Percentiles rank a stretch among this genome's conserved stretches.
These are phyloP conservation scores for Wallacemonas collosoma DNA, from an alignment of 208 protist species.

Conservation along the genomic window DNA sequence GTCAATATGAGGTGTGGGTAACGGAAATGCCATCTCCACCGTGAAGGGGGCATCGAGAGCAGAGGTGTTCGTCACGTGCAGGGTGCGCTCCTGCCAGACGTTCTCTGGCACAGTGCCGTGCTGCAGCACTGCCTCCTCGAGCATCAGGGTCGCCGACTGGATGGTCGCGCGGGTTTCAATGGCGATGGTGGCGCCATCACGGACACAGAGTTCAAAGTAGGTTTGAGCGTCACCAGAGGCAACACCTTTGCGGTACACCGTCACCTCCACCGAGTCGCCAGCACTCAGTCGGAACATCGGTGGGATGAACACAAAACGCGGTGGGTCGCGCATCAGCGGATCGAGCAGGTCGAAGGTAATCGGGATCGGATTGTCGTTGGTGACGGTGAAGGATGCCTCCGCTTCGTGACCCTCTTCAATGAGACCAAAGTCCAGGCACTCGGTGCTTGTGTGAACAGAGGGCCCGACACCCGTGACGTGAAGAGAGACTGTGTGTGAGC, in stretches of 20 bases:
- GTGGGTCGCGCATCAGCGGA: constrained; percentile 74
- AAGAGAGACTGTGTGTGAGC: constrained; percentile 42
- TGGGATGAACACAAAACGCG: constrained; percentile 85
- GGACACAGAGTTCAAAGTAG: constrained; percentile 88
- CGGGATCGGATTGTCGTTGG: constrained; percentile 85
- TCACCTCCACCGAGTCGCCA: constrained; percentile 83
- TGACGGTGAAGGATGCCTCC: constrained; percentile 83
- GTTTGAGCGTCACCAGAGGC: constrained; percentile 78
- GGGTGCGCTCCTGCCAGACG: constrained; percentile 60
- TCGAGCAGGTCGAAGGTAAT: constrained; percentile 78
- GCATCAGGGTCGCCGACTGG: constrained; percentile 61
- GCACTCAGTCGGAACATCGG: constrained; percentile 67
- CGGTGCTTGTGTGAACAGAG: constrained; percentile 73
- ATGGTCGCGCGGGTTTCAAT: constrained; percentile 88
- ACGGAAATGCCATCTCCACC: constrained; percentile 37
- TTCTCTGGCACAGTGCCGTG: constrained; percentile 73
- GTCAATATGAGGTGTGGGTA: constrained; percentile 53
- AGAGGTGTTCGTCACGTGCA: constrained; percentile 73
- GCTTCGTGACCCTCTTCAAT: constrained; percentile 76
- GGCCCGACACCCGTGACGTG: constrained; percentile 72
- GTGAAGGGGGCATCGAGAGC: constrained; percentile 82
- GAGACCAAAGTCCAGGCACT: constrained; percentile 86
- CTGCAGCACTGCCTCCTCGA: constrained; percentile 67
- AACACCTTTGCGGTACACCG: constrained; percentile 85
- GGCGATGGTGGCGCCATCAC: constrained; percentile 64